Conservation (phyloP, 495 filamentous ascomycete genomes). For the Hypoxylon fragiforme region DNA sequence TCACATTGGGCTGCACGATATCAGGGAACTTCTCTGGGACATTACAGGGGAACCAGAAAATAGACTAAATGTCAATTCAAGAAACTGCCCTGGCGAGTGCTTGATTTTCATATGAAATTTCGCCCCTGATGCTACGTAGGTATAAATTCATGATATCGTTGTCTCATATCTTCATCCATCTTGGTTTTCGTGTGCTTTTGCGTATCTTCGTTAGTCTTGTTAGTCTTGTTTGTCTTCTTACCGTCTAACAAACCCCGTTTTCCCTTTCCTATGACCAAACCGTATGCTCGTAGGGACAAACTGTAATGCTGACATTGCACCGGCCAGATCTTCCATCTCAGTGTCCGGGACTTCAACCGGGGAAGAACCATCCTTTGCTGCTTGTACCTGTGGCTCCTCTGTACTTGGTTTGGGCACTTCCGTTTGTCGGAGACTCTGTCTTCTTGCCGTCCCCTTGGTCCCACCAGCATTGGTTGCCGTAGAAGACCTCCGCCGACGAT, state of each 20-base stretch:
- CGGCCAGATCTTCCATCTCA: slow-evolving; percentile 72
- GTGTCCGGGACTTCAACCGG: slow-evolving; percentile 46
- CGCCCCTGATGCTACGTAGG: no score
- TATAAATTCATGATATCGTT: no score
- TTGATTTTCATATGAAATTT: background rate
- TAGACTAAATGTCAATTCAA: slow-evolving; percentile 21
- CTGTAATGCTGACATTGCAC: slow-evolving; percentile 79
- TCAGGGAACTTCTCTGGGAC: slow-evolving; percentile 6
- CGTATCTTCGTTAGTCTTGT: slow-evolving; percentile 14
- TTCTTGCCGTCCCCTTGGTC: slow-evolving; percentile 31
- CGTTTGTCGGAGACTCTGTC: slow-evolving; percentile 28
- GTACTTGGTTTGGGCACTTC: slow-evolving; percentile 15
- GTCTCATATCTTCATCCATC: slow-evolving; percentile 8
- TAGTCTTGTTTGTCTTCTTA: slow-evolving; percentile 10
- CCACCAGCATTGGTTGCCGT: slow-evolving; percentile 32
- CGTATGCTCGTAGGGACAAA: slow-evolving; percentile 80
- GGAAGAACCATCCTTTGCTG: slow-evolving; percentile 1
- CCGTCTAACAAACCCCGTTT: slow-evolving; percentile 49
- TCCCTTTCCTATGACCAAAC: slow-evolving; percentile 65
- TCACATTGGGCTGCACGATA: slow-evolving; percentile 10
- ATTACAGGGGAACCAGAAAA: slow-evolving; percentile 1
- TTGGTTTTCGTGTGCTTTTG: slow-evolving; percentile 12
- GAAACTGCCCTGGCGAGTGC: slow-evolving; percentile 1
- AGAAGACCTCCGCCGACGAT: slow-evolving; percentile 55
- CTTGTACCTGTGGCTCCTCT: slow-evolving; percentile 6